Conservation (phyloP, 1,284 basidiomycete genomes). For the Ceratobasidium sp. region DNA sequence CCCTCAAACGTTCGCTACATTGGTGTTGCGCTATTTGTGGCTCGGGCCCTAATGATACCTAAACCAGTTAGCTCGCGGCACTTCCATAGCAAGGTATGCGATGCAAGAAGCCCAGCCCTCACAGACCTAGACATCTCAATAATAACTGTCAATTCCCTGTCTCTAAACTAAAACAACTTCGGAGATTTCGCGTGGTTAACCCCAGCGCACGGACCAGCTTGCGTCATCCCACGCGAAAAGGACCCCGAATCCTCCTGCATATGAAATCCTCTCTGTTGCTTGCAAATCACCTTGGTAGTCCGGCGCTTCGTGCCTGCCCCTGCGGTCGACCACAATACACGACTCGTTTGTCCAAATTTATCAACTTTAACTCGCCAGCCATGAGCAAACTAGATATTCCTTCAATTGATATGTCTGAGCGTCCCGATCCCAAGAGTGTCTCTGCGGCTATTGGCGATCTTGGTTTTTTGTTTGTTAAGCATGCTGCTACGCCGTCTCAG, state of each 20-base stretch:
- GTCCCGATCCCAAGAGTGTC: slow-evolving; percentile 29
- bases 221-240: slow-evolving; percentile 6
- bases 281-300: background rate
- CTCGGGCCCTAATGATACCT: no score
- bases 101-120: no score
- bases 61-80: slow-evolving; percentile 13
- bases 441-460: slow-evolving; percentile 37
- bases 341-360: slow-evolving; percentile 7
- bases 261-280: background rate
- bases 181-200: slow-evolving; percentile 10
- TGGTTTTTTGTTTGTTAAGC: slow-evolving; percentile 45
- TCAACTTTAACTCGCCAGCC: background rate
- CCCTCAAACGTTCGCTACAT: background rate
- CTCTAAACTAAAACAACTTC: no score
- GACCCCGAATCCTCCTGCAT: slow-evolving; percentile 22
- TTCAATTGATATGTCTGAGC: slow-evolving; percentile 38
- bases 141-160: no score
- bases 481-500: slow-evolving; percentile 19
- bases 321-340: no score
- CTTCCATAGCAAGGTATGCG: no score
- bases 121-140: no score
- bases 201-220: slow-evolving; percentile 27
- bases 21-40: background rate
- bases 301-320: no score
- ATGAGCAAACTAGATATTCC: slow-evolving; percentile 34